Evolutionary conservation across 2,329 filamentous ascomycete genomes (phyloP).

Genomic region (Beauveria asiatica): DNA sequence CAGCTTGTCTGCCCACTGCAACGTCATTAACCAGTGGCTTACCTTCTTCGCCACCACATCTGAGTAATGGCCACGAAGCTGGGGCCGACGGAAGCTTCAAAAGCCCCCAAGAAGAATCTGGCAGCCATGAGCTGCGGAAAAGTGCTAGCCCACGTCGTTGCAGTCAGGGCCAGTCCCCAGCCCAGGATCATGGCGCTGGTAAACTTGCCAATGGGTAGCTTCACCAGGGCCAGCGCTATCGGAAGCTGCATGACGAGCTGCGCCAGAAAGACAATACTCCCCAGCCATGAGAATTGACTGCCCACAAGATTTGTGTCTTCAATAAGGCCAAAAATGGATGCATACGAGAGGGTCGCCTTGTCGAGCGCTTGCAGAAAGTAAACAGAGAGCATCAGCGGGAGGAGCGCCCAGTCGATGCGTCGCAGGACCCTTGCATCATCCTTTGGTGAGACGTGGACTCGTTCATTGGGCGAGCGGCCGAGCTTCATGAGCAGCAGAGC

Average conservation of each 20-base stretch:
- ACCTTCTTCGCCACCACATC: slow-evolving; percentile 52
- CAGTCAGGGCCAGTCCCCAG: slow-evolving; percentile 44
- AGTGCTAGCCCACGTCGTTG: slow-evolving; percentile 42
- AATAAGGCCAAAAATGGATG: slow-evolving; percentile 54
- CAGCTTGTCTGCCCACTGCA: no score
- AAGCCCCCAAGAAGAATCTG: slow-evolving; percentile 48
- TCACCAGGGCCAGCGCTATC: slow-evolving; percentile 48
- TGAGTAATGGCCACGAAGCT: slow-evolving; percentile 49
- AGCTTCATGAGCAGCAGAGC: slow-evolving; percentile 36
- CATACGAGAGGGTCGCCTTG: slow-evolving; percentile 53
- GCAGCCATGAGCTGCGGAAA: slow-evolving; percentile 42
- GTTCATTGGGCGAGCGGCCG: slow-evolving; percentile 26
- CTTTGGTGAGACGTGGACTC: slow-evolving; percentile 23
- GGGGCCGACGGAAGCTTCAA: slow-evolving; percentile 41
- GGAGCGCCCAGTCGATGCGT: slow-evolving; percentile 31
- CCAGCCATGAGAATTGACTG: slow-evolving; percentile 52
- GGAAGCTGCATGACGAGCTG: slow-evolving; percentile 50
- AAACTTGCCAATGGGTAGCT: slow-evolving; percentile 53
- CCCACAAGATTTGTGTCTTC: slow-evolving; percentile 48
- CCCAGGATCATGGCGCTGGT: slow-evolving; percentile 46
- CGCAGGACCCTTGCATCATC: slow-evolving; percentile 28
- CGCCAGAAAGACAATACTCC: slow-evolving; percentile 52
- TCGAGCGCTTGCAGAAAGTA: slow-evolving; percentile 58
- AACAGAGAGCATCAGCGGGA: slow-evolving; percentile 44
- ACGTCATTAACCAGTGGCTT: no score